These are phyloP conservation scores for Dipteronia dyeriana DNA, from an alignment of 345 rosid species.

Conservation along the genomic window DNA sequence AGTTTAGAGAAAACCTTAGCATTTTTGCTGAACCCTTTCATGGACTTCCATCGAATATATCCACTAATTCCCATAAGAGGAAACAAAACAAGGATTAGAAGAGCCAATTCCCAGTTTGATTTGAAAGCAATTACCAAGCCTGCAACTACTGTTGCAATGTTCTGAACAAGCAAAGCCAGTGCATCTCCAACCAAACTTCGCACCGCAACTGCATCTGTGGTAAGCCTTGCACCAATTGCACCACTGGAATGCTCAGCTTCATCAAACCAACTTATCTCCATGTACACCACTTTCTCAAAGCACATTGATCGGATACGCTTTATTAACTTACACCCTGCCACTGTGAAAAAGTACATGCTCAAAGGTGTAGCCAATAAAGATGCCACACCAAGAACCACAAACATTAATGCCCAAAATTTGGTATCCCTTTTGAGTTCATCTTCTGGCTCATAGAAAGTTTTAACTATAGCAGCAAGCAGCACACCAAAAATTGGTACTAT, in stretches of 20 bases:
- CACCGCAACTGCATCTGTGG: slow-evolving; percentile 33
- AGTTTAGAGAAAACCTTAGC: slow-evolving; percentile 54
- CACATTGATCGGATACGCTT: slow-evolving; percentile 38
- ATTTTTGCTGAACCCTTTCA: slow-evolving; percentile 68
- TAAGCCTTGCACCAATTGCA: slow-evolving; percentile 43
- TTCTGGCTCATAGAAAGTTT: slow-evolving; percentile 31
- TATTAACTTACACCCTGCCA: slow-evolving; percentile 37
- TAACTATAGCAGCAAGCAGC: slow-evolving; percentile 29
- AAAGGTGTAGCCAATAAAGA: slow-evolving; percentile 20
- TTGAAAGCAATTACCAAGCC: slow-evolving; percentile 41
- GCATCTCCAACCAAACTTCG: slow-evolving; percentile 40
- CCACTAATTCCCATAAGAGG: slow-evolving; percentile 44
- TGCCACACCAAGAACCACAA: slow-evolving; percentile 31
- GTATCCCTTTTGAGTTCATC: slow-evolving; percentile 27
- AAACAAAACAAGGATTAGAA: slow-evolving; percentile 27
- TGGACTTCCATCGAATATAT: slow-evolving; percentile 49
- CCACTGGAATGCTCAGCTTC: slow-evolving; percentile 43
- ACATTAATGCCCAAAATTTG: slow-evolving; percentile 35
- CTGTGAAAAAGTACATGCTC: slow-evolving; percentile 30
- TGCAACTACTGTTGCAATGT: slow-evolving; percentile 30
- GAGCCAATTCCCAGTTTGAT: slow-evolving; percentile 35
- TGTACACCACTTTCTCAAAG: slow-evolving; percentile 40
- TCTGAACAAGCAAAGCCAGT: slow-evolving; percentile 34
- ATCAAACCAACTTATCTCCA: slow-evolving; percentile 51
- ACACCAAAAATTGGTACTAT: slow-evolving; percentile 34